These are phyloP conservation scores for Phaffomyces thermotolerans DNA, from an alignment of 805 yeast species.

Conservation along the genomic window DNA sequence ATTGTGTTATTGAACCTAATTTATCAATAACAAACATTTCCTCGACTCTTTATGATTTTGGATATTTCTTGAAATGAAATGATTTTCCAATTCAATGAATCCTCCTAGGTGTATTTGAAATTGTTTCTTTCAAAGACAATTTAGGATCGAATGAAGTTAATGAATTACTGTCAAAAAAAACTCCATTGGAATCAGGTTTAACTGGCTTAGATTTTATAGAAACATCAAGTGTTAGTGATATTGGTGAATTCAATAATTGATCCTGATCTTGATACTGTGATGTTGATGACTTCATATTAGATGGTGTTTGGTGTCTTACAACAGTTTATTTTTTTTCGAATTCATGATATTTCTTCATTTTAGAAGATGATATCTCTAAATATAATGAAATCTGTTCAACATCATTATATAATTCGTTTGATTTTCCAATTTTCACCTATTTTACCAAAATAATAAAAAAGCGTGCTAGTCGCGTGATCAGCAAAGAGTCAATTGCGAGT, in stretches of 20 bases:
- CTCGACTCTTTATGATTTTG: constrained; percentile 19
- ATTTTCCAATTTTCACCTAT: no score
- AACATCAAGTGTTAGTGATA: background rate
- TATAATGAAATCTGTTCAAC: constrained; percentile 14
- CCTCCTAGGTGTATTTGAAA: background rate
- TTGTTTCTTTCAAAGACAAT: no score
- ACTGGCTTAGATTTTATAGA: background rate
- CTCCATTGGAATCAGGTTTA: no score
- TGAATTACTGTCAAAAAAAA: no score
- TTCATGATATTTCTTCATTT: constrained; percentile 11
- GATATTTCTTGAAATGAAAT: constrained; percentile 28
- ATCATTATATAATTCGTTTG: constrained; percentile 15
- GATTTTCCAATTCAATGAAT: constrained; percentile 1
- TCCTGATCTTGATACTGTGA: background rate
- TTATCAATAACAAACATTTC: constrained; percentile 24
- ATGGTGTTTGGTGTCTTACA: background rate
- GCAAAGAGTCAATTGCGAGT: no score
- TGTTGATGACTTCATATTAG: no score
- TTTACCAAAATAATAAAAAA: no score
- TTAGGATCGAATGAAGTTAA: no score
- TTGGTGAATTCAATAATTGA: background rate
- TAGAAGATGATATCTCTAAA: constrained; percentile 12
- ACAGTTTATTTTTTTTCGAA: background rate
- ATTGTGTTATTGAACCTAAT: constrained; percentile 18
- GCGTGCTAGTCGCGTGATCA: no score